Evolutionary conservation across 352 stramenopile species (phyloP), one percentile per base, ranked within the genome.

Genomic region (Pythium rishiriense): DNA sequence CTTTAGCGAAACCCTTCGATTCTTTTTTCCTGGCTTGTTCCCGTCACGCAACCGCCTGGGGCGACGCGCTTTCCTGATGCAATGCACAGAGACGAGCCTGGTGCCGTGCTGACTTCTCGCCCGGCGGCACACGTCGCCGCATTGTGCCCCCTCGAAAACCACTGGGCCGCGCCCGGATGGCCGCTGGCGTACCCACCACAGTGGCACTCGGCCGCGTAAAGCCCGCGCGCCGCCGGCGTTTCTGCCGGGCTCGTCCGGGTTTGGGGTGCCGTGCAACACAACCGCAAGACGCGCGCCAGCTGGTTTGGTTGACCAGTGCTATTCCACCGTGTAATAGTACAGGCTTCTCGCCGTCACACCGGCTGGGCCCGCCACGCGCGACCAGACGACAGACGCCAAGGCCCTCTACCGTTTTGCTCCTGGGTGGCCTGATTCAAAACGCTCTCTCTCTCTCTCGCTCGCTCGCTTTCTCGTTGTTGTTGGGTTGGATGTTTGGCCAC

Each of bases 171-270:
- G 4, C 3, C 19, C 41, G 41, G 19, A 17, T 47, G 41, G 41
- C 41, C 19, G 41, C 46, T 53, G 15, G 46, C 49, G 49, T 56
- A 56, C 49, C 49, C 49, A 9, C 12, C n/a, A 56, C 31, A 39
- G 49, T 56, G 26, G 46, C 46, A 53, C 25, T 21, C 9, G 37
- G 14, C 37, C 37, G 37, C 37, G 37, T 21, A 43, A 43, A n/a
- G 37, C 37, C 37, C n/a, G 25, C 37, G 11, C 41, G n/a, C n/a
- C 41, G 21, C 41, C 26, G 41, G 41, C 41, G 41, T 47, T 47
- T 47, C 41, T 47, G 41, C 41, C 41, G 41, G 41, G 41, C 25
- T 47, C 41, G 37, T 39, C 33, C 37, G 31, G 35, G 19, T 47
- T 37, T 15, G 51, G 51, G 41, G 53, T 51, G 4, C 2, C 24